Percentiles rank a stretch among this genome's conserved stretches.
Evolutionary conservation across 2,329 filamentous ascomycete genomes (phyloP).

Genomic region (Cryphonectria carpinicola): DNA sequence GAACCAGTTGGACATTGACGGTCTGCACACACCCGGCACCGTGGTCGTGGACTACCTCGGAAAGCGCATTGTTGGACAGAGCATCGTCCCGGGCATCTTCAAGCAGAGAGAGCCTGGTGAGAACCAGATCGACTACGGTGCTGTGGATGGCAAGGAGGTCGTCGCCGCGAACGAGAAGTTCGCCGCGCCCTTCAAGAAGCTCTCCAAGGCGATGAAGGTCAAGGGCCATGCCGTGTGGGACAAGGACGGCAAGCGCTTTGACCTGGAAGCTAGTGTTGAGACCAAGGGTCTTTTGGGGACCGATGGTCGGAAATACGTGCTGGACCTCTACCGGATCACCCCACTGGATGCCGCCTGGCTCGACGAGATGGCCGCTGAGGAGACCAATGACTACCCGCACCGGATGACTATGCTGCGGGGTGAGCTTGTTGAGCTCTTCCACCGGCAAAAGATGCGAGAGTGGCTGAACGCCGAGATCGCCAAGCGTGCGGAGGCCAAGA

Average conservation of each 20-base stretch:
- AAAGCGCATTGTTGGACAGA: conserved; percentile 96
- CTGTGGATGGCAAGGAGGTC: conserved; percentile 94
- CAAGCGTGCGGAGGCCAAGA: conserved; percentile 55
- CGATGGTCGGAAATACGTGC: conserved; percentile 94
- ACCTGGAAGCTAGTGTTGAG: conserved; percentile 93
- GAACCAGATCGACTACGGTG: conserved; percentile 98
- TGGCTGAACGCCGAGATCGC: conserved; percentile 83
- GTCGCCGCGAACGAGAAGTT: conserved; percentile 91
- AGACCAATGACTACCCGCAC: conserved; percentile 74
- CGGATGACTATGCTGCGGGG: conserved; percentile 92
- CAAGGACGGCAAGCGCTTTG: conserved; percentile 87
- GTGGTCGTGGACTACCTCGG: conserved; percentile 97
- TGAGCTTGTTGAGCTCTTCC: conserved; percentile 86
- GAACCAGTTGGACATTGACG: conserved; percentile 95
- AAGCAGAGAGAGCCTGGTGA: conserved; percentile 97
- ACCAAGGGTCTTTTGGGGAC: conserved; percentile 98
- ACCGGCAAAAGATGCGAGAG: conserved; percentile 83
- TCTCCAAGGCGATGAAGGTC: conserved; percentile 87
- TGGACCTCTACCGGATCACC: conserved; percentile 93
- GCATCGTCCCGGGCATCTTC: conserved; percentile 98
- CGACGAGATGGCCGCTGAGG: conserved; percentile 67
- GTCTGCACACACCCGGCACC: conserved; percentile 92
- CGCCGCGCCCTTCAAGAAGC: conserved; percentile 79
- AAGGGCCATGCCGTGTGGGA: conserved; percentile 98
- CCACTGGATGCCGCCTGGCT: conserved; percentile 91